Evolutionary conservation across 2,329 filamentous ascomycete genomes (phyloP), one percentile per base, ranked within the genome.

Genomic region (Thelonectria blattea): DNA sequence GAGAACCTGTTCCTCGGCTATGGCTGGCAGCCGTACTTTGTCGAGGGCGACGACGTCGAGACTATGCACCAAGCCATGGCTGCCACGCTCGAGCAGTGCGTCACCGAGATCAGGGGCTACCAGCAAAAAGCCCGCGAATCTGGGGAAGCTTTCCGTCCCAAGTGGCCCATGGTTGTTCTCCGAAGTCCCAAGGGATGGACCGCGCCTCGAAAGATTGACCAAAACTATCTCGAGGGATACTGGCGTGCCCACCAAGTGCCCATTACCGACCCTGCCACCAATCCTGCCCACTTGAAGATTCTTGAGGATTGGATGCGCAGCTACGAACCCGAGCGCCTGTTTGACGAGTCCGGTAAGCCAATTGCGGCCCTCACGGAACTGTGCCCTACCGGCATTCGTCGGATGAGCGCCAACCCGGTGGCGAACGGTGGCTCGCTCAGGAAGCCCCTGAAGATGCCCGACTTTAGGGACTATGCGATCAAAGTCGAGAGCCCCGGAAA

Each of bases 41-140:
- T 93, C 49, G 90, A 93, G 71, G 91, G 91, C 50, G 86, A 87
- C 64, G 90, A 93, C 54, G 71, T 90, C 27, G 83, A 90, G 34
- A 85, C 83, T 47, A 93, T 93, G 90, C 89, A 93, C 71, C 90
- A 93, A 74, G 90, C 90, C 58, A 93, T 93, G 90, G 90, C 91
- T 12, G 85, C 85, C 45, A 93, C 91, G 0, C 78, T 93, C 27
- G 90, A 93, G 73, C 83, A 86, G 65, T 91, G 88, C 70, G 85
- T 93, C 17, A 74, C 81, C 15, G 87, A 92, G 71, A 93, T 93
- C 71, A 81, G 79, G 56, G 80, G 82, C 60, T 86, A 85, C 70
- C 90, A 93, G 74, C 89, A 91, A 74, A 77, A 91, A 72, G 89
- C 89, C 20, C 87, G 91, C 46, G 86, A 90, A 3, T 87, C 86